Base-by-base conservation (phyloP, 2,329 filamentous ascomycete species). In the Aspergillus sp. region DNA sequence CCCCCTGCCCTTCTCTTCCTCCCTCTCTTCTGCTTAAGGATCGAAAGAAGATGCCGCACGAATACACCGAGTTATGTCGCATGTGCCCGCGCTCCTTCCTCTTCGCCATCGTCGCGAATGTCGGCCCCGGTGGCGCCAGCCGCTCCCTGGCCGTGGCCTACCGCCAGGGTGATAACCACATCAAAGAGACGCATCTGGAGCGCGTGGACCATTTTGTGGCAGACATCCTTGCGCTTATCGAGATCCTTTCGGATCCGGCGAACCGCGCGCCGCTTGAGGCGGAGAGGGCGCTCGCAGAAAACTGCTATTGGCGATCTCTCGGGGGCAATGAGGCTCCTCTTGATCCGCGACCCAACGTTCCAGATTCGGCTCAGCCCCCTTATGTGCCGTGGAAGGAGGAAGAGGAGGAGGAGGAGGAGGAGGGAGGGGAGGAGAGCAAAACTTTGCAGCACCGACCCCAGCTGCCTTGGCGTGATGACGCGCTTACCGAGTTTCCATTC, bases 201-300 rank as follows among this genome's bases (percentile, higher is more conserved):
- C 39, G 20, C n/a, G 39, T 47, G 30, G 17, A 45, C 11, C 20
- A 47, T 53, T 20, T 62, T n/a, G 55, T 58, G 41, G 39, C 55
- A 30, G 55, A 62, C 38, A 62, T 26, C n/a, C 60, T 62, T 22
- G 55, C 53, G 34, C 52, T 60, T 13, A 56, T 49, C 39, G 53
- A 60, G 18, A 30, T 58, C 42, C 30, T 62, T 48, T 62, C 55
- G 42, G 60, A 62, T 53, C 53, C 55, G 32, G 18, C 53, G 18
- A 60, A 60, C 57, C 57, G 57, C 45, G 57, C 57, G 41, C 55
- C 36, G 39, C 60, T 62, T 18, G 57, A 62, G 53, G 60, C 57
- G 2, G 60, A 62, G 49, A 60, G 49, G 44, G 52, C 45, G 26
- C 57, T 62, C 41, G 60, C 57, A 24, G n/a, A 59, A 36, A 48